phyloP scores from a whole-genome alignment of 2,329 filamentous ascomycete genomes.

The Teratosphaeria zuluensis region DNA sequence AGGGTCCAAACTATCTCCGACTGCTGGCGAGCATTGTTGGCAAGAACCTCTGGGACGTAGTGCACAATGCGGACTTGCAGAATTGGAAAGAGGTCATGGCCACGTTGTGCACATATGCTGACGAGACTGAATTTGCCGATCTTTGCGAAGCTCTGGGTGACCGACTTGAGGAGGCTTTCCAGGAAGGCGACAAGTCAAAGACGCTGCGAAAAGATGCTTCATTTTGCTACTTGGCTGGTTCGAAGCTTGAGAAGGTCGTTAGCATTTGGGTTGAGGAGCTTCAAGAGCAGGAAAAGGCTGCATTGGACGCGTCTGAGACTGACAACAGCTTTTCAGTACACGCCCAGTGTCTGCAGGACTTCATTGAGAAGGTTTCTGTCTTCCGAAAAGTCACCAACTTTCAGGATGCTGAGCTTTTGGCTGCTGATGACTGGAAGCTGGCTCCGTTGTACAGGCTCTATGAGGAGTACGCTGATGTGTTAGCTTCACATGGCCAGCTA shows the following conservation, averaged over 20 bases:
- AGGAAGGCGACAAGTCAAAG: constrained; percentile 40
- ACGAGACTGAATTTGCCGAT: constrained; percentile 82
- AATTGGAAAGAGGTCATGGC: constrained; percentile 98
- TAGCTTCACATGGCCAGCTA: constrained; percentile 81
- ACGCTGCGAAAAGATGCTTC: constrained; percentile 71
- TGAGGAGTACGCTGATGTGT: constrained; percentile 90
- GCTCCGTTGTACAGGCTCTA: constrained; percentile 86
- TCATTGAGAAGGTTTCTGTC: constrained; percentile 96
- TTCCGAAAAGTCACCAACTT: constrained; percentile 94
- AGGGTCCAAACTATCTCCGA: constrained; percentile 82
- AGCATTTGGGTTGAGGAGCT: constrained; percentile 88
- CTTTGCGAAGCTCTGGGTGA: constrained; percentile 93
- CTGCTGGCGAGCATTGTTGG: constrained; percentile 83
- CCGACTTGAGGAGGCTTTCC: constrained; percentile 63
- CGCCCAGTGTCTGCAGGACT: constrained; percentile 75
- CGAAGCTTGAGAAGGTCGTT: constrained; percentile 95
- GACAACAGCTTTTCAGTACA: constrained; percentile 89
- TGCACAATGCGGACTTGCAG: constrained; percentile 84
- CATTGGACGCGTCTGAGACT: constrained; percentile 47
- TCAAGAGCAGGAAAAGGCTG: constrained; percentile 69
- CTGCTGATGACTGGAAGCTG: constrained; percentile 79
- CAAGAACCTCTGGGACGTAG: constrained; percentile 96
- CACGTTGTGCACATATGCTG: constrained; percentile 87
- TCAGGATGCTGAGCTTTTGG: constrained; percentile 62
- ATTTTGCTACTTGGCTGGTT: constrained; percentile 92